These are phyloP conservation scores for Pistacia atlantica DNA, from an alignment of 345 rosid species.

Conservation along the genomic window DNA sequence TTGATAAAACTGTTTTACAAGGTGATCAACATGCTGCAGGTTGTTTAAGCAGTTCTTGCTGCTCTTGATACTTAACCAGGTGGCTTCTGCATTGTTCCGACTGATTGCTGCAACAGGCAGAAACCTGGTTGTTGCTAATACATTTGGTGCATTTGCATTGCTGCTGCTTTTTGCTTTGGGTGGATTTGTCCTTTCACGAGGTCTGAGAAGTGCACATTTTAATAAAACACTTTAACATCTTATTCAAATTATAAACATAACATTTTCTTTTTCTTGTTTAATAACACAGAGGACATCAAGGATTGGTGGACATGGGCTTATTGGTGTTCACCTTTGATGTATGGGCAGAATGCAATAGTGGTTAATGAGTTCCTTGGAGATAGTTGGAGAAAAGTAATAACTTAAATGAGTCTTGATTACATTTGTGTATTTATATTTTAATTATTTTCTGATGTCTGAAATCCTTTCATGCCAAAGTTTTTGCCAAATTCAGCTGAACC, in stretches of 20 bases:
- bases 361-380: constrained; percentile 53
- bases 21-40: constrained; percentile 34
- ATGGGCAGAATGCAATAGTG: constrained; percentile 55
- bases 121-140: constrained; percentile 48
- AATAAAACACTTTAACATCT: background rate
- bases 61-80: constrained; percentile 44
- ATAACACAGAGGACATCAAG: constrained; percentile 46
- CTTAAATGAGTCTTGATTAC: background rate
- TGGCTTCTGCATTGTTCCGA: constrained; percentile 59
- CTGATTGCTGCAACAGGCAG: constrained; percentile 54
- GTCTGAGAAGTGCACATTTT: background rate
- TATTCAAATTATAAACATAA: background rate
- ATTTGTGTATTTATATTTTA: background rate
- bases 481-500: constrained; percentile 24
- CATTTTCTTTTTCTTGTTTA: background rate
- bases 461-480: background rate
- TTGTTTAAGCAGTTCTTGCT: constrained; percentile 49
- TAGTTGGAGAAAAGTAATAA: constrained; percentile 53
- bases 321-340: constrained; percentile 66
- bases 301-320: constrained; percentile 71
- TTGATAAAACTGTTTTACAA: background rate
- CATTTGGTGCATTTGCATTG: constrained; percentile 48
- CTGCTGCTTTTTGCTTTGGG: constrained; percentile 43
- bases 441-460: constrained; percentile 4
- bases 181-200: constrained; percentile 51